Base-by-base conservation (phyloP, 2,329 filamentous ascomycete species). In the Ceratocystis huliohia region DNA sequence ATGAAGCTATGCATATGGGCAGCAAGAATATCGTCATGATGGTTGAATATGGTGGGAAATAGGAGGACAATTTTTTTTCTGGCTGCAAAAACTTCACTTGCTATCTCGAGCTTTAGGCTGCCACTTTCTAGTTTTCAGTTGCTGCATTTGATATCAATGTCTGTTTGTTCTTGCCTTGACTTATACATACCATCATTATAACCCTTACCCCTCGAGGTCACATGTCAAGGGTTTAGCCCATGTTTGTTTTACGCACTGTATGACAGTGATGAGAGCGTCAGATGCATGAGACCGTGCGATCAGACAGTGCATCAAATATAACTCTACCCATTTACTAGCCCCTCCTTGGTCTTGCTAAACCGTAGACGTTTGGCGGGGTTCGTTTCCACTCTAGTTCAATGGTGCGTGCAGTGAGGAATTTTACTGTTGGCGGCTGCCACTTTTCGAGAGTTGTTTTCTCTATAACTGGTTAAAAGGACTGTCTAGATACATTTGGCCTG, bases 401-500 rank as follows among this genome's bases (percentile, higher is more conserved):
- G 22, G 48, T 53, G 48, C 48, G 20, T 53, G 17, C 48, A 13
- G 20, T 46, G 61, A 63, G 61, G 61, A 63, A 48, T 63, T 63
- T 63, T 63, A 63, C 44, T 25, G 22, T 13, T 41, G 10, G 37
- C 28, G 22, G n/a, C 33, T 37, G 28, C 33, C 57, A 37, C 22
- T 63, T 8, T 17, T 41, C 7, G 7, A 25, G 20, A 33, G n/a
- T 25, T 57, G 25, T 17, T 57, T 57, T 57, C 22, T 13, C 53
- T 17, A 6, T 13, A 15, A 28, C 56, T 33, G 56, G 37, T 10
- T 15, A 41, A 41, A 41, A 41, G 1, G 10, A 41, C 28, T 37
- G 62, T 64, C 28, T 64, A 17, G 22, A 64, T 64, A 64, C 20
- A 50, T 64, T 64, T 64, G 62, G 62, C 62, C 62, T 5, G 46